Evolutionary conservation across 148 eudicot genomes (phyloP).

Genomic region (Cornus florida): DNA sequence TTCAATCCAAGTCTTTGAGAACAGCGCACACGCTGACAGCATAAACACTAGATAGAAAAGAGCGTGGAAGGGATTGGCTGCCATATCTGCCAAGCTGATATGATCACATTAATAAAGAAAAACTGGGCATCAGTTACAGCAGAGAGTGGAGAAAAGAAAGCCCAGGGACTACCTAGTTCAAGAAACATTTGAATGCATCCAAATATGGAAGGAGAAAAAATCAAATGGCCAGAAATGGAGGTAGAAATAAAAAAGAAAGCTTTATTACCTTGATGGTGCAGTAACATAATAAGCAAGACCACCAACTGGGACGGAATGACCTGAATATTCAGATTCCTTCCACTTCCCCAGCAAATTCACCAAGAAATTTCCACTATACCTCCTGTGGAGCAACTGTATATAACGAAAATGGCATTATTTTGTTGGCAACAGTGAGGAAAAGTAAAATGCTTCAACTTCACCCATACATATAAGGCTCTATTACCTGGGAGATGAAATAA

Average conservation of each 20-base stretch:
- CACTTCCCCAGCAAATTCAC: constrained; percentile 76
- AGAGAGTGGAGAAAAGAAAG: background rate
- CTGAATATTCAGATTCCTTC: constrained; percentile 82
- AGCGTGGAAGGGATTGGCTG: constrained; percentile 92
- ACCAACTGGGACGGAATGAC: constrained; percentile 84
- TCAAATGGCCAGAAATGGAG: background rate
- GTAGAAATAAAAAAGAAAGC: background rate
- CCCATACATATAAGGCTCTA: background rate
- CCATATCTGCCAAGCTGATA: constrained; percentile 82
- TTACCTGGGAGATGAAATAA: constrained; percentile 87
- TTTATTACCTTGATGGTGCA: constrained; percentile 71
- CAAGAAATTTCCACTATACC: constrained; percentile 67
- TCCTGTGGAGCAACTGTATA: constrained; percentile 66
- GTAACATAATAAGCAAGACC: constrained; percentile 91
- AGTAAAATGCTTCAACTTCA: background rate
- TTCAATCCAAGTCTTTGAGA: constrained; percentile 91
- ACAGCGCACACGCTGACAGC: constrained; percentile 85
- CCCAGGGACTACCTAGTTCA: background rate
- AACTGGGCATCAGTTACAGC: constrained; percentile 3
- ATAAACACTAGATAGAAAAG: constrained; percentile 72
- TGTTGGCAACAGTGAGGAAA: background rate
- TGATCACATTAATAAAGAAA: background rate
- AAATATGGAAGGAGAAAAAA: background rate
- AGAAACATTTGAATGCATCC: background rate
- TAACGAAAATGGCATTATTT: background rate